phyloP scores from a whole-genome alignment of 345 rosid genomes.

The Aethionema arabicum region DNA sequence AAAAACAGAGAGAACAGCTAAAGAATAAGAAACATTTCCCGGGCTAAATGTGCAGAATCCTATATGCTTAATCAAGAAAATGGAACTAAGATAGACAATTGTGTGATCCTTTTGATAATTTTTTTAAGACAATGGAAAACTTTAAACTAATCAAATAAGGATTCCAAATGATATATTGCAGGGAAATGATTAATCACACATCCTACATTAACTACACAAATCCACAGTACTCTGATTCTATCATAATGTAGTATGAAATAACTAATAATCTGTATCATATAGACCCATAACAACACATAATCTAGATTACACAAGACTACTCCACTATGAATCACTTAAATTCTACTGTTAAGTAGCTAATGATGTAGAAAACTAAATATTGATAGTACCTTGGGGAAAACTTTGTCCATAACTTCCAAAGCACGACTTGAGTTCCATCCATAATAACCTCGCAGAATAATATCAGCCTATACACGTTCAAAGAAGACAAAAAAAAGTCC shows the following conservation, averaged over 20 bases:
- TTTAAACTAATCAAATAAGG: constrained; percentile 4
- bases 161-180: neutral
- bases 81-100: neutral
- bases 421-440: constrained; percentile 98
- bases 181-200: neutral
- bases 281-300: too few relatives aligned
- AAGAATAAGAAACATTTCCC: neutral
- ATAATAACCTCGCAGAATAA: constrained; percentile 75
- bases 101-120: neutral
- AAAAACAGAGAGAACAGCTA: neutral
- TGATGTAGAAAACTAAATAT: neutral
- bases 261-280: too few relatives aligned
- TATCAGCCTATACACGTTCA: constrained; percentile 65
- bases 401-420: constrained; percentile 67
- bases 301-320: too few relatives aligned
- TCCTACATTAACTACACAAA: neutral
- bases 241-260: too few relatives aligned
- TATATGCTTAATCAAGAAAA: constrained; percentile 7
- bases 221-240: neutral
- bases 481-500: neutral
- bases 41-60: constrained; percentile 10
- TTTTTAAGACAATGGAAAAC: neutral
- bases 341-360: too few relatives aligned
- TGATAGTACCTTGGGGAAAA: constrained; percentile 75
- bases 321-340: too few relatives aligned